A percentile compares a stretch with the other conserved stretches of the same genome.
Conservation (phyloP, 2,329 filamentous ascomycete genomes). For the Colletotrichum sp. region DNA sequence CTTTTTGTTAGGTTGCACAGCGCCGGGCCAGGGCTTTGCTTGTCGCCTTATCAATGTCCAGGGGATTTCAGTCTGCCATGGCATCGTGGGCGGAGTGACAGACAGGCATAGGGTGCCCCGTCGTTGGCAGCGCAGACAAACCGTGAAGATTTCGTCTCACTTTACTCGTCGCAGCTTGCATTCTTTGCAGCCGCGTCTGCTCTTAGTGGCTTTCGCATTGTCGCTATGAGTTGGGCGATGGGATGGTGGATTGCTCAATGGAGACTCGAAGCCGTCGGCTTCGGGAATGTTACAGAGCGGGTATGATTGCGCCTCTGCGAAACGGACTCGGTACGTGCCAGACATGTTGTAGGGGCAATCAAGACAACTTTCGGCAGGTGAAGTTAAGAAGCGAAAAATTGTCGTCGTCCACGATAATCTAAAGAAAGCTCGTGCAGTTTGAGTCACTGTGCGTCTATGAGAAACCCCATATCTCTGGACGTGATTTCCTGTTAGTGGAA, state of each 20-base stretch:
- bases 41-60: not conserved
- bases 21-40: not conserved
- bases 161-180: not conserved
- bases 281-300: not conserved
- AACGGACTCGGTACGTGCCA: not conserved
- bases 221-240: not conserved
- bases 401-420: not conserved
- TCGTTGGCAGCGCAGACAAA: not conserved
- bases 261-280: not conserved
- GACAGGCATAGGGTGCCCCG: not conserved
- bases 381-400: not conserved
- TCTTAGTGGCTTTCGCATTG: not conserved
- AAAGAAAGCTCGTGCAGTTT: not conserved
- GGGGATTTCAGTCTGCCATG: not conserved
- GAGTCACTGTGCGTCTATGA: not conserved
- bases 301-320: not conserved
- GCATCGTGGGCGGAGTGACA: not conserved
- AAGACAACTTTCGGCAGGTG: not conserved
- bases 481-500: not conserved
- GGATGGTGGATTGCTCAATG: not conserved
- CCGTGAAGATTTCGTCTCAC: not conserved
- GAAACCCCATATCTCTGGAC: not conserved
- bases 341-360: not conserved
- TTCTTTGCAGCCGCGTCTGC: not conserved
- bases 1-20: not conserved